Evolutionary conservation across 768 basidiomycete species (phyloP), one percentile per base, ranked within the genome.

Genomic region (Trametes coccinea): DNA sequence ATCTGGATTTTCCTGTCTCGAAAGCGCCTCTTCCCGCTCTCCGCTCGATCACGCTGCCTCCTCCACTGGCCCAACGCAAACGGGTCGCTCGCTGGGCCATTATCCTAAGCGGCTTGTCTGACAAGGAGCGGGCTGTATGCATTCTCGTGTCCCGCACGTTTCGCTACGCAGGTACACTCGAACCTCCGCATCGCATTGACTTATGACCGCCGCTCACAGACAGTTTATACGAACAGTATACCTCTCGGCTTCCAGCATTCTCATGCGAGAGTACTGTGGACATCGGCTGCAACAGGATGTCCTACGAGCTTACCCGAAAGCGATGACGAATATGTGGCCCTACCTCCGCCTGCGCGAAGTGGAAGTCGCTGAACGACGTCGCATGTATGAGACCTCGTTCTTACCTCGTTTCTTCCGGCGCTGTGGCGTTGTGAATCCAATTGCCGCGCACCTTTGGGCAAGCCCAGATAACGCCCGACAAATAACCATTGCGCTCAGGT

Each of bases 251-350:
- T 67, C 70, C 11, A 72, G 79, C 54, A 79, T 81, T 39, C 77
- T 92, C 8, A 63, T 53, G 14, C 75, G 72, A 27, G 59, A 76
- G 14, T 89, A 82, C 67, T 46, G 76, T 27, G 90, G 90, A 7
- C 65, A 62, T 29, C 81, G 88, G 47, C 73, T 85, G 45, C 72
- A 74, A 10, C 33, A 58, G 16, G 39, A 63, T 0, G 53, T 84
- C 6, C 61, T 83, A 50, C 60, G 72, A 47, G 69, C 71, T 10
- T 74, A 82, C 65, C 71, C 80, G 14, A 72, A 60, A 22, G 54
- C 76, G 16, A 84, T 79, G 73, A 83, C 79, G 0, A 84, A 91
- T 64, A 76, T 87, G 69, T 92, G 90, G 90, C 88, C 89, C 6
- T 91, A 91, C 70, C 77, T 90, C 37, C 72, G 72, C 30, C 67